Evolutionary conservation across 352 stramenopile genomes (phyloP).

Genomic region (Pythium plurisporium): DNA sequence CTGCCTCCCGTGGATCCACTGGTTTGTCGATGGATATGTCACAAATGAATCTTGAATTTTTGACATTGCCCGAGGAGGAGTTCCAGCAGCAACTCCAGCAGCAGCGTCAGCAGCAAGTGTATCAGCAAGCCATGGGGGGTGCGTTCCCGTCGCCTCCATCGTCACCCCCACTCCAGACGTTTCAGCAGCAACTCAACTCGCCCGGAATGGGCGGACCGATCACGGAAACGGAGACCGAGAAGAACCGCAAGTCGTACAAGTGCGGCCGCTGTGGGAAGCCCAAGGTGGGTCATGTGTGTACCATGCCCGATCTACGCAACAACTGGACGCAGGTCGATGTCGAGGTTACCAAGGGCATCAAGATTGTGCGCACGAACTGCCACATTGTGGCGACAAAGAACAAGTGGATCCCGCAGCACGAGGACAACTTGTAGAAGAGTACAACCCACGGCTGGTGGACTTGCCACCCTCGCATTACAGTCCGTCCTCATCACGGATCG

Average conservation of each 20-base stretch:
- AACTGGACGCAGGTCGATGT: slow-evolving; percentile 81
- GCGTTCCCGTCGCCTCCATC: slow-evolving; percentile 14
- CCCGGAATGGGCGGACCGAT: slow-evolving; percentile 21
- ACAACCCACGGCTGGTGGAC: neutral
- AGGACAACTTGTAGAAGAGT: slow-evolving; percentile 39
- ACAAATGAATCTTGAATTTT: slow-evolving; percentile 71
- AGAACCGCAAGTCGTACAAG: slow-evolving; percentile 82
- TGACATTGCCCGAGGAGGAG: slow-evolving; percentile 59
- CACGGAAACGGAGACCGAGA: slow-evolving; percentile 22
- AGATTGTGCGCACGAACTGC: slow-evolving; percentile 68
- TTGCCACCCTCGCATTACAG: too few relatives aligned
- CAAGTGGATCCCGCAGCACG: slow-evolving; percentile 56
- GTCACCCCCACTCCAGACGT: slow-evolving; percentile 17
- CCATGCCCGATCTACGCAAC: slow-evolving; percentile 81
- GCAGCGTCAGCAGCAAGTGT: slow-evolving; percentile 28
- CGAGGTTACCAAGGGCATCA: slow-evolving; percentile 72
- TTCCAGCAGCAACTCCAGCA: slow-evolving; percentile 38
- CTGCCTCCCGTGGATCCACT: slow-evolving; percentile 33
- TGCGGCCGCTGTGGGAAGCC: slow-evolving; percentile 79
- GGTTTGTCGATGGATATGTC: slow-evolving; percentile 82
- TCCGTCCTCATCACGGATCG: too few relatives aligned
- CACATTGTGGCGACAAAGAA: slow-evolving; percentile 68
- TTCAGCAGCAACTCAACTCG: slow-evolving; percentile 25
- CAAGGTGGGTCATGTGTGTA: slow-evolving; percentile 85
- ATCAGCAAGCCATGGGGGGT: slow-evolving; percentile 19